Percentiles rank a stretch among this genome's conserved stretches.
phyloP scores from a whole-genome alignment of 495 filamentous ascomycete species.

The Penicillium turbatum region DNA sequence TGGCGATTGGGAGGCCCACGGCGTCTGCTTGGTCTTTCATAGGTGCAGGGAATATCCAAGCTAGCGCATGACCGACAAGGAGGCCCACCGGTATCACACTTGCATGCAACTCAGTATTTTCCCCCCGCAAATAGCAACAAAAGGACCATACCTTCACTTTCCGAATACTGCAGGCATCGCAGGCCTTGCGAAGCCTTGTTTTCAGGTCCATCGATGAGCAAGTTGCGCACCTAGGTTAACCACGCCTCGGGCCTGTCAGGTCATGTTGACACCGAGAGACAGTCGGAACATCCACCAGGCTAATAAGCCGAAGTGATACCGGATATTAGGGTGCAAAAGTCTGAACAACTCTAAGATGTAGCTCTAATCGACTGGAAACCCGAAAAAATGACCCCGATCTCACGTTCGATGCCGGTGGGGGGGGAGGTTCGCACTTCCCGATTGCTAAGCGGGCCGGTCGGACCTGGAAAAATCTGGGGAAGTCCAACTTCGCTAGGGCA shows the following conservation, averaged over 20 bases:
- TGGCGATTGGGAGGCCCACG: constrained; percentile 83
- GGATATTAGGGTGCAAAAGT: neutral
- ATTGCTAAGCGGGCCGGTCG: constrained; percentile 1
- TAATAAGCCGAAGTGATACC: neutral
- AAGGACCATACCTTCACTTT: constrained; percentile 67
- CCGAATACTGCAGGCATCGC: constrained; percentile 78
- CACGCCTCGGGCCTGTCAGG: constrained; percentile 24
- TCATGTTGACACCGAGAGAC: constrained; percentile 13
- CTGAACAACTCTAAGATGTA: neutral
- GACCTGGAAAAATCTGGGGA: neutral
- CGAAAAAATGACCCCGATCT: neutral
- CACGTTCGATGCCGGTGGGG: too few species aligned
- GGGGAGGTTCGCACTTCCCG: neutral
- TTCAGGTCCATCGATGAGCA: constrained; percentile 38
- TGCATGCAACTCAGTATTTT: constrained; percentile 10
- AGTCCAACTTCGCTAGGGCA: neutral
- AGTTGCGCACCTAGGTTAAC: constrained; percentile 17
- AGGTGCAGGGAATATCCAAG: constrained; percentile 80
- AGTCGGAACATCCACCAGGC: neutral
- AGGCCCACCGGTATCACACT: constrained; percentile 78
- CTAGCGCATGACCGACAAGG: constrained; percentile 77
- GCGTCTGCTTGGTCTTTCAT: constrained; percentile 69
- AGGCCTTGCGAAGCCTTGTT: constrained; percentile 67
- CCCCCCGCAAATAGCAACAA: constrained; percentile 12
- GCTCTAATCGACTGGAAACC: too few species aligned